Evolutionary conservation across 306 rosid genomes (phyloP).

Genomic region (Vicia faba): DNA sequence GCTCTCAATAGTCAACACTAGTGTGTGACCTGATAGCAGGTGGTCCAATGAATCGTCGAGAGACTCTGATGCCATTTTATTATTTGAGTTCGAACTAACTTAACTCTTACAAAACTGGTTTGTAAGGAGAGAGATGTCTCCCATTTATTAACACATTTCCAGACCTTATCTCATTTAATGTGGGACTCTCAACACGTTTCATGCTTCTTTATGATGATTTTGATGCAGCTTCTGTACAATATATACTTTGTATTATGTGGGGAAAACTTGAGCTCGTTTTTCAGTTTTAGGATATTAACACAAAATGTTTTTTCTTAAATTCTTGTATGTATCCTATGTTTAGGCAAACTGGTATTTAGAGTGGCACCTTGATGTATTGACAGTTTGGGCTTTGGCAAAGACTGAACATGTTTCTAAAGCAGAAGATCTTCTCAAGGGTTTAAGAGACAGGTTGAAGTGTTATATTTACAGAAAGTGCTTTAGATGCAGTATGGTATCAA

Average conservation of each 20-base stretch:
- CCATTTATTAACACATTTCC: neutral
- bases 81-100: too few species aligned
- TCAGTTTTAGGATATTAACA: conserved; percentile 13
- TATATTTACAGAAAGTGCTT: neutral
- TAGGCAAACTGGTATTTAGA: conserved; percentile 84
- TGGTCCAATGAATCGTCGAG: too few species aligned
- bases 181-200: too few species aligned
- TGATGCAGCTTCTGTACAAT: conserved; percentile 13
- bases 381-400: conserved; percentile 73
- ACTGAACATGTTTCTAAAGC: conserved; percentile 58
- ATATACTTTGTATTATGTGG: conserved; percentile 14
- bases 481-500: conserved; percentile 2
- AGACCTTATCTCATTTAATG: too few species aligned
- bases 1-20: too few species aligned
- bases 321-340: conserved; percentile 25
- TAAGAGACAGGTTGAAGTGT: conserved; percentile 62
- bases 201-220: conserved; percentile 30
- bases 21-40: too few species aligned
- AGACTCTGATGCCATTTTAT: too few species aligned
- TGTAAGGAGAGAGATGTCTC: too few species aligned
- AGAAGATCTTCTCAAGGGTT: conserved; percentile 66
- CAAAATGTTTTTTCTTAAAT: conserved; percentile 17
- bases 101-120: too few species aligned
- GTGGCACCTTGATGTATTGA: conserved; percentile 73
- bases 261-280: conserved; percentile 3